A percentile compares a stretch with the other conserved stretches of the same genome.
Evolutionary conservation across 345 rosid genomes (phyloP).

Genomic region (Litchi chinensis): DNA sequence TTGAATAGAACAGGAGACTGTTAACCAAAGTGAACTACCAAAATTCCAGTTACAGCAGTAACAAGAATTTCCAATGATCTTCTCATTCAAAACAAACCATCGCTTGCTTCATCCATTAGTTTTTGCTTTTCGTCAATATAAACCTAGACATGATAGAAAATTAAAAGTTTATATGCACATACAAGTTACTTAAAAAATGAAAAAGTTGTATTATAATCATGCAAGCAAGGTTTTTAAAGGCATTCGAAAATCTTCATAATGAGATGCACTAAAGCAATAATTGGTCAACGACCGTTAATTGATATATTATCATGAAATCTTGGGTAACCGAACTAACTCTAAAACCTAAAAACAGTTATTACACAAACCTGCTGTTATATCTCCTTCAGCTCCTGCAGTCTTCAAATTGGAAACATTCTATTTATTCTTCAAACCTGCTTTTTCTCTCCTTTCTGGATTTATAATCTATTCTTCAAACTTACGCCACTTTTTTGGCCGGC

Average conservation of each 20-base stretch:
- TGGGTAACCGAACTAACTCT: background rate
- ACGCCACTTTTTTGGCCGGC: constrained; percentile 67
- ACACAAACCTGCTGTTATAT: constrained; percentile 84
- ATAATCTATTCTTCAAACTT: constrained; percentile 76
- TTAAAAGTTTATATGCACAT: background rate
- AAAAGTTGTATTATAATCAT: background rate
- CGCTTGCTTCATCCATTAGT: constrained; percentile 86
- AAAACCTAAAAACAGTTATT: background rate
- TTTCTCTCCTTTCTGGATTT: constrained; percentile 58
- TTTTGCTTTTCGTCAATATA: constrained; percentile 83
- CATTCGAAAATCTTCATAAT: background rate
- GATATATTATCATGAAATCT: background rate
- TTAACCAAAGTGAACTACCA: background rate
- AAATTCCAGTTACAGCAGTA: background rate
- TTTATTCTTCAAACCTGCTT: no score
- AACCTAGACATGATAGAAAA: constrained; percentile 53
- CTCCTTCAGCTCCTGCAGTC: constrained; percentile 78
- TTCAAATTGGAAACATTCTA: constrained; percentile 70
- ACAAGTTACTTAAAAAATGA: background rate
- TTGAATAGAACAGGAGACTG: background rate
- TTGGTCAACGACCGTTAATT: background rate
- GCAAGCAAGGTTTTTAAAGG: background rate
- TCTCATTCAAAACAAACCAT: constrained; percentile 96
- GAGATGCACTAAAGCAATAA: background rate
- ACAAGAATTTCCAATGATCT: constrained; percentile 84